Evolutionary conservation across 441 rosid species (phyloP).

Genomic region (Euphorbia corollata): DNA sequence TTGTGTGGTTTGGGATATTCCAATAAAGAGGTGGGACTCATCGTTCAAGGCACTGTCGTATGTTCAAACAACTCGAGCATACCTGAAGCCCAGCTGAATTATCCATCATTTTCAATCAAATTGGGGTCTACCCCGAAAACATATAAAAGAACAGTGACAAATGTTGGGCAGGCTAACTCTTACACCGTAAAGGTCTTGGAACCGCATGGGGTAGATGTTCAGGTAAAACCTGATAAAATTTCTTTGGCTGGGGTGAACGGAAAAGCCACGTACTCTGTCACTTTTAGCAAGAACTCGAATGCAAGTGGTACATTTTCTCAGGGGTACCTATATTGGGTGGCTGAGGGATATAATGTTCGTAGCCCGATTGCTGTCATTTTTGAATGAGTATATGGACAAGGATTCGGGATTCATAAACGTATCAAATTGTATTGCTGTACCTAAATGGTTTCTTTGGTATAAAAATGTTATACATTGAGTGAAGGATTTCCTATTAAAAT

Average conservation of each 20-base stretch:
- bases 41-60: conserved; percentile 21
- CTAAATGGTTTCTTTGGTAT: too few species aligned
- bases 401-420: too few species aligned
- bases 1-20: conserved; percentile 41
- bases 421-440: too few species aligned
- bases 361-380: conserved; percentile 22
- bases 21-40: conserved; percentile 19
- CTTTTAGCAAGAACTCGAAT: conserved; percentile 17
- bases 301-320: background rate
- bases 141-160: conserved; percentile 39
- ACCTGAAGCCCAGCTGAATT: conserved; percentile 40
- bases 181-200: conserved; percentile 19
- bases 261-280: conserved; percentile 27
- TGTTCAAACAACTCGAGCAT: conserved; percentile 28
- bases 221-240: conserved; percentile 25
- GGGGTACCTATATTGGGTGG: conserved; percentile 6
- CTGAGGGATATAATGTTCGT: background rate
- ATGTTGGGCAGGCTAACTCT: conserved; percentile 29
- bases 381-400: background rate
- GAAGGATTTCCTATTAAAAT: too few species aligned
- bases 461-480: too few species aligned
- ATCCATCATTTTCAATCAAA: conserved; percentile 41
- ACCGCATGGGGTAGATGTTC: conserved; percentile 29
- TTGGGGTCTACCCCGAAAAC: conserved; percentile 25
- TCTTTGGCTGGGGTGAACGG: conserved; percentile 24